These are phyloP conservation scores for Xerophyta viscosa DNA, from an alignment of 106 monocot genomes.

Conservation along the genomic window DNA sequence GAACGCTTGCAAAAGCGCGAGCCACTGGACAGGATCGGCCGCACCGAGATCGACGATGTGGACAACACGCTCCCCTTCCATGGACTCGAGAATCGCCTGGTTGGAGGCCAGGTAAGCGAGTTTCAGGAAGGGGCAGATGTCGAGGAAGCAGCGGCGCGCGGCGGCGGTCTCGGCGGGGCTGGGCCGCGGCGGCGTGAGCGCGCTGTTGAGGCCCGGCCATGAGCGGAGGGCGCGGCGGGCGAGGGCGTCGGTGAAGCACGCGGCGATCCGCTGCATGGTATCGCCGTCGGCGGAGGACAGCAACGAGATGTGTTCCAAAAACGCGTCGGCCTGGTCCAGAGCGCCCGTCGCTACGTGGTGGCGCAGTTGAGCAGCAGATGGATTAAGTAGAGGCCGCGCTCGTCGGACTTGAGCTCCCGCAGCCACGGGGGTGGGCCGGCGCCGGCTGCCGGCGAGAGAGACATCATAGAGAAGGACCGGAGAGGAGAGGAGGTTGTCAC, in stretches of 20 bases:
- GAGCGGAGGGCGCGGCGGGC: slow-evolving; percentile 30
- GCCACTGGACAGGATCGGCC: slow-evolving; percentile 35
- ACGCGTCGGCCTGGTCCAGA: slow-evolving; percentile 46
- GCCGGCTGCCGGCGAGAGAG: slow-evolving; percentile 2
- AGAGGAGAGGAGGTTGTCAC: slow-evolving; percentile 15
- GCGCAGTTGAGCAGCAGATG: slow-evolving; percentile 76
- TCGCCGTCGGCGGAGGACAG: slow-evolving; percentile 59
- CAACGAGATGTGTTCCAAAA: slow-evolving; percentile 51
- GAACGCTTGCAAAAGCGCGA: slow-evolving; percentile 33
- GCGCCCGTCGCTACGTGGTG: slow-evolving; percentile 35
- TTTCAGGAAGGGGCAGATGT: slow-evolving; percentile 50
- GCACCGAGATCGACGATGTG: slow-evolving; percentile 50
- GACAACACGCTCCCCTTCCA: slow-evolving; percentile 41
- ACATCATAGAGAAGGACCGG: slow-evolving; percentile 15
- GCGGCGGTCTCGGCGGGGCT: slow-evolving; percentile 2
- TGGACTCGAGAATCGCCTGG: slow-evolving; percentile 43
- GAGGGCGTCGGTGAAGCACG: slow-evolving; percentile 58
- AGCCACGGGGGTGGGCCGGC: slow-evolving; percentile 19
- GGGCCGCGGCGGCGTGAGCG: slow-evolving; percentile 11
- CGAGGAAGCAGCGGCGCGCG: slow-evolving; percentile 31
- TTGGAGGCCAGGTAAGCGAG: slow-evolving; percentile 35
- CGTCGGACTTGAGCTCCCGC: slow-evolving; percentile 54
- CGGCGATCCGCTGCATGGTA: slow-evolving; percentile 66
- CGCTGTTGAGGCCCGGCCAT: slow-evolving; percentile 13
- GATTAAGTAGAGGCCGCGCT: slow-evolving; percentile 62